Percentiles rank a stretch among this genome's conserved stretches.
Conservation (phyloP, 1,139 yeast species). For the Protomyces arabidopsidicola region DNA sequence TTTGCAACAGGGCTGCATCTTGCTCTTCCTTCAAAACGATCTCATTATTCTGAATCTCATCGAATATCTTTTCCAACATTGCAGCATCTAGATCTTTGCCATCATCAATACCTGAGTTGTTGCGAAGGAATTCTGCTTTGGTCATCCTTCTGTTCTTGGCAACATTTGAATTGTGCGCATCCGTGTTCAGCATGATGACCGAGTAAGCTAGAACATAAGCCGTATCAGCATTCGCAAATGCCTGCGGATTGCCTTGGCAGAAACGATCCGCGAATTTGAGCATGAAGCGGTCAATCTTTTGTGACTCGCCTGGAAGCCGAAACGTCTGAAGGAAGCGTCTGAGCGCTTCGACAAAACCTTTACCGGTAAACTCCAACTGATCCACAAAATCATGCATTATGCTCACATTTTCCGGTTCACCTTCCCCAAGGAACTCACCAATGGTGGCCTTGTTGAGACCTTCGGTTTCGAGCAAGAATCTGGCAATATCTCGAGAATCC, state of each 20-base stretch:
- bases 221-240: constrained; percentile 87
- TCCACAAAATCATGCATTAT: constrained; percentile 95
- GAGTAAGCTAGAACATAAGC: constrained; percentile 92
- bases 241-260: constrained; percentile 73
- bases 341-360: constrained; percentile 78
- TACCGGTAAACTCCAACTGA: constrained; percentile 65
- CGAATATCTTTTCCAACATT: constrained; percentile 60
- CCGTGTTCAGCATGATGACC: constrained; percentile 88
- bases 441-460: constrained; percentile 77
- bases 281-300: constrained; percentile 94
- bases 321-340: constrained; percentile 79
- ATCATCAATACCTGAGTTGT: constrained; percentile 91
- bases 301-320: constrained; percentile 96
- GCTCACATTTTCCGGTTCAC: constrained; percentile 67
- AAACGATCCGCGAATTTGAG: constrained; percentile 92
- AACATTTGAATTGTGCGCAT: constrained; percentile 76
- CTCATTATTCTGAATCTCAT: constrained; percentile 75
- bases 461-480: constrained; percentile 67
- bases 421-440: constrained; percentile 93
- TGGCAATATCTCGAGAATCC: constrained; percentile 65
- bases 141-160: constrained; percentile 62
- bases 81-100: constrained; percentile 78
- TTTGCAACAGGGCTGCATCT: constrained; percentile 49
- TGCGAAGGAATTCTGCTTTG: constrained; percentile 72
- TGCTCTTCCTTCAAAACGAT: constrained; percentile 90